These are phyloP conservation scores for Hypholoma fasciculare DNA, from an alignment of 768 basidiomycete genomes.

Conservation along the genomic window DNA sequence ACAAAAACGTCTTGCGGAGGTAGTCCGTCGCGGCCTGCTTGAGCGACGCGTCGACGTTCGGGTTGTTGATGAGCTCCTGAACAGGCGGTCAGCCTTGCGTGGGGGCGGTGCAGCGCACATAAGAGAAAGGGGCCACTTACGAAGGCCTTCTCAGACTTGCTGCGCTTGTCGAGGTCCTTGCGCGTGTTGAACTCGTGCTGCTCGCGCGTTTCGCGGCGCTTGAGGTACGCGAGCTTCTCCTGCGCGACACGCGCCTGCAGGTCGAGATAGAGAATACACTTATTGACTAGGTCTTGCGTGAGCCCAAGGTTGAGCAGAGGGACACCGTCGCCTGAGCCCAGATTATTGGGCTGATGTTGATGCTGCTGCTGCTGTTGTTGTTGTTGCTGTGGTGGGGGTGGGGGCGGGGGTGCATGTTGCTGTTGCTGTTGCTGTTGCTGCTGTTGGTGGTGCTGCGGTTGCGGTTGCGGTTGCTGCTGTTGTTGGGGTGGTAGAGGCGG, in stretches of 20 bases:
- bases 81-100: neutral
- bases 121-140: slow-evolving; percentile 29
- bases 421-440: neutral
- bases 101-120: no score
- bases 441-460: slow-evolving; percentile 5
- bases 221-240: slow-evolving; percentile 68
- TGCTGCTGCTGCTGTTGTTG: slow-evolving; percentile 11
- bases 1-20: slow-evolving; percentile 62
- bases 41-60: slow-evolving; percentile 55
- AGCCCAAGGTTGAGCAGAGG: slow-evolving; percentile 17
- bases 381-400: slow-evolving; percentile 8
- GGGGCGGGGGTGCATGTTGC: neutral
- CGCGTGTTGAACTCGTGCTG: slow-evolving; percentile 45
- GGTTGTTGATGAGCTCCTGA: slow-evolving; percentile 60
- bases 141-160: slow-evolving; percentile 66
- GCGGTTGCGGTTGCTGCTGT: slow-evolving; percentile 4
- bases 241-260: slow-evolving; percentile 70
- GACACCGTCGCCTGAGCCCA: neutral
- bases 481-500: slow-evolving; percentile 4
- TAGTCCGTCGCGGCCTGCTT: slow-evolving; percentile 72
- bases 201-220: slow-evolving; percentile 69
- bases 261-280: slow-evolving; percentile 48
- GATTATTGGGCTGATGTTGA: slow-evolving; percentile 11
- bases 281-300: slow-evolving; percentile 21
- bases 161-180: slow-evolving; percentile 27